Conservation (phyloP, 441 rosid species). For the Flueggea neowawraea region DNA sequence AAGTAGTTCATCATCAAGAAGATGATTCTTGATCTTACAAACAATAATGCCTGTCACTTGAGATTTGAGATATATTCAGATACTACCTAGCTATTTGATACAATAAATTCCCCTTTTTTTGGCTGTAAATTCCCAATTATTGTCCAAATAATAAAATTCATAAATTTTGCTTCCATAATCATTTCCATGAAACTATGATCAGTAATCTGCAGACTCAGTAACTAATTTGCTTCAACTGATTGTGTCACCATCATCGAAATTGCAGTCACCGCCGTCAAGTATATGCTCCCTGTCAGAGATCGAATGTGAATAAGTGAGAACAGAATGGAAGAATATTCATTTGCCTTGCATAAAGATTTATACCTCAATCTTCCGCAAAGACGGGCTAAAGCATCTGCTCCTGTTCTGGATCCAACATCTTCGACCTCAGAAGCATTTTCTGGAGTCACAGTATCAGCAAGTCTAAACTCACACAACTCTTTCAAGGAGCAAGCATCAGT, state of each 20-base stretch:
- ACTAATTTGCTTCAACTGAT: no score
- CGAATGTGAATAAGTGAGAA: background rate
- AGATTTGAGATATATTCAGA: no score
- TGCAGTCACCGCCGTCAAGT: conserved; percentile 35
- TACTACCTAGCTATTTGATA: no score
- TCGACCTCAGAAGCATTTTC: conserved; percentile 72
- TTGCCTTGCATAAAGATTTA: conserved; percentile 9
- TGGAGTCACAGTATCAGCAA: conserved; percentile 69
- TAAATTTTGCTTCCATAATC: no score
- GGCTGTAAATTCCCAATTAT: no score
- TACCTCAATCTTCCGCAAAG: conserved; percentile 77
- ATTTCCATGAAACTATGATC: background rate
- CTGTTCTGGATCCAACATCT: conserved; percentile 79
- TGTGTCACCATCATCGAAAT: conserved; percentile 26
- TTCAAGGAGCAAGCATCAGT: conserved; percentile 94
- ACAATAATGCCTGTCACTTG: no score
- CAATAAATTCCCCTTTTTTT: no score
- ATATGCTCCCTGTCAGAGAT: conserved; percentile 60
- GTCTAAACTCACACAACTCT: conserved; percentile 90
- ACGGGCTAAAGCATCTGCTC: conserved; percentile 90
- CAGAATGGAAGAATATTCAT: background rate
- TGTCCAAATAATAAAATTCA: no score
- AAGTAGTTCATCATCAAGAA: no score
- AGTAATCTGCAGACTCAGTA: background rate
- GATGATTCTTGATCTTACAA: no score